Conservation (phyloP, 805 yeast species). For the Yarrowia yakushimensis region DNA sequence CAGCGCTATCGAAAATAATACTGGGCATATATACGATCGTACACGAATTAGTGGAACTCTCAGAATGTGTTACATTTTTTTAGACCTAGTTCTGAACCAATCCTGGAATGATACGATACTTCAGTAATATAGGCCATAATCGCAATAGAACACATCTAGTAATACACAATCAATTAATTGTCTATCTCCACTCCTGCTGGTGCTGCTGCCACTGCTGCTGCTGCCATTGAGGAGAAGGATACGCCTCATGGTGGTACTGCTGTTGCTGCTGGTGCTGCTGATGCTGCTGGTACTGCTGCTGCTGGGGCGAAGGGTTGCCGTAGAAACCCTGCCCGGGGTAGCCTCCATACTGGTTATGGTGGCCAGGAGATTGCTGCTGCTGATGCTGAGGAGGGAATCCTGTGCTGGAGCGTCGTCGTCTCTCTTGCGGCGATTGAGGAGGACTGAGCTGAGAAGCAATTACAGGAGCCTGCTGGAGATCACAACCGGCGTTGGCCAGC, state of each 20-base stretch:
- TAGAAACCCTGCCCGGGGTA: not conserved
- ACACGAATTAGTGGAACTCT: too few species aligned
- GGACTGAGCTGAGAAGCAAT: not conserved
- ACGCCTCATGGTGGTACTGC: not conserved
- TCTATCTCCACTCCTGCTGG: not conserved
- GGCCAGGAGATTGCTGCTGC: not conserved
- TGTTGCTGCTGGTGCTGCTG: not conserved
- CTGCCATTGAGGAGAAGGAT: not conserved
- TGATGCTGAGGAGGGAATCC: not conserved
- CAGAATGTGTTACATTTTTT: too few species aligned
- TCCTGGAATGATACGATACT: too few species aligned
- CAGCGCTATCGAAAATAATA: too few species aligned
- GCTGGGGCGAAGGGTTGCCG: not conserved
- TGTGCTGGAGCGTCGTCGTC: not conserved
- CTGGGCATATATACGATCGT: too few species aligned
- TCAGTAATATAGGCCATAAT: too few species aligned
- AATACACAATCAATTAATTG: too few species aligned
- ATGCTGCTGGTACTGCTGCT: not conserved
- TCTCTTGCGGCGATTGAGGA: not conserved
- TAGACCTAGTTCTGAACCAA: too few species aligned
- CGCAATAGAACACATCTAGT: not conserved
- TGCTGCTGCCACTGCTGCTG: slow-evolving; percentile 3
- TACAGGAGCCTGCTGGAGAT: not conserved
- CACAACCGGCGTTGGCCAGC: slow-evolving; percentile 5
- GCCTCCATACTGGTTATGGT: not conserved